Conservation (phyloP, 1,139 yeast species). For the Debaryomyces nepalensis region DNA sequence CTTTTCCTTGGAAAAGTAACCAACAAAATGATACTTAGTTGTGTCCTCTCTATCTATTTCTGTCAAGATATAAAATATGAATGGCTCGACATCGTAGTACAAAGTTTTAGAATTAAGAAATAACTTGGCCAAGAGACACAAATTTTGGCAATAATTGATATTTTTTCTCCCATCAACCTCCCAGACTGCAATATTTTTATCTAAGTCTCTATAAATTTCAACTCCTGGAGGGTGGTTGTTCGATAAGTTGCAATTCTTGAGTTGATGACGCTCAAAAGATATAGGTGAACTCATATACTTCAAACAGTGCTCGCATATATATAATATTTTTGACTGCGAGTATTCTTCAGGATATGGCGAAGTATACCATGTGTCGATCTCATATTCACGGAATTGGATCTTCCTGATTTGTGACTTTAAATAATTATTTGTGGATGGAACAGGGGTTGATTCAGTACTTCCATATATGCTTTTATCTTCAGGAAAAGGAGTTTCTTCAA, state of each 20-base stretch:
- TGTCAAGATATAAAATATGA: conserved; percentile 82
- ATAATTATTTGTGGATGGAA: conserved; percentile 18
- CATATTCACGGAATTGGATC: conserved; percentile 71
- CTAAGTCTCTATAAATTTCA: conserved; percentile 75
- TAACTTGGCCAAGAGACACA: conserved; percentile 86
- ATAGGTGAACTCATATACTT: conserved; percentile 78
- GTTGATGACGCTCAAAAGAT: conserved; percentile 68
- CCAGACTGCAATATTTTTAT: conserved; percentile 66
- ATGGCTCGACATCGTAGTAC: conserved; percentile 94
- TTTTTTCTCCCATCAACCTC: conserved; percentile 92
- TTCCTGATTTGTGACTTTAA: conserved; percentile 43
- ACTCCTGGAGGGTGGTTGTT: conserved; percentile 83
- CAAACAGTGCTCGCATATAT: conserved; percentile 84
- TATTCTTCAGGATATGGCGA: conserved; percentile 94
- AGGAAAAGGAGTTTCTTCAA: not conserved
- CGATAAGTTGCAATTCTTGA: conserved; percentile 64
- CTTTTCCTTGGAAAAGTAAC: conserved; percentile 92
- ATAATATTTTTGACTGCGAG: conserved; percentile 62
- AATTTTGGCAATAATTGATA: conserved; percentile 81
- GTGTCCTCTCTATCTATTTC: conserved; percentile 58
- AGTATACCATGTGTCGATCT: conserved; percentile 89
- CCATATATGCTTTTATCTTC: conserved; percentile 2
- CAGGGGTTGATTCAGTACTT: conserved; percentile 22
- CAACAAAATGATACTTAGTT: conserved; percentile 76
- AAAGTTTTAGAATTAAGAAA: conserved; percentile 89